Base-by-base conservation (phyloP, 2,329 filamentous ascomycete genomes). In the Arthrinium phaeospermum region DNA sequence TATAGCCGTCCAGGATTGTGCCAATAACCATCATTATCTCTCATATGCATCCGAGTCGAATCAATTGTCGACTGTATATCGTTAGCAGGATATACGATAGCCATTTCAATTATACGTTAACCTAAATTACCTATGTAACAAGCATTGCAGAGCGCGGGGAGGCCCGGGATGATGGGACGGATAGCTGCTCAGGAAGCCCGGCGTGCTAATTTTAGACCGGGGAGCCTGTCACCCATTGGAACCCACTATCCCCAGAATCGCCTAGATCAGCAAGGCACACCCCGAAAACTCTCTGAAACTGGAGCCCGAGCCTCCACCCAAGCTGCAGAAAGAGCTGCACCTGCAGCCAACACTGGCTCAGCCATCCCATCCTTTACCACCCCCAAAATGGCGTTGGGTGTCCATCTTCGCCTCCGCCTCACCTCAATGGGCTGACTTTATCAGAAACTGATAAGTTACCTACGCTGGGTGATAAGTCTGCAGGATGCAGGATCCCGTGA, bases 311-410 rank as follows among this genome's bases (percentile, higher is more conserved):
- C 27, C 53, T 49, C 46, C 46, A 49, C 46, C 19, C 46, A n/a
- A 51, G 27, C 10, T 51, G 49, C 49, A 27, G n/a, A 51, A 51
- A 51, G 10, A 4, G 22, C 3, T 27, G 49, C 34, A 14, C 30
- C 27, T 22, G 30, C 57, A 64, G 19, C 57, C 57, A 64, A 64
- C 57, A 64, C 57, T n/a, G n/a, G 19, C 53, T 61, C 53, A 34
- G 53, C 53, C 53, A 61, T 61, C 53, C 27, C 27, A 61, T 30
- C 27, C 19, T 49, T n/a, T 10, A 8, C 10, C 27, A 30, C 19
- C 46, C 46, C 46, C 46, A n/a, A 49, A 47, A 49, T n/a, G 45
- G 45, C 45, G 45, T 47, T 49, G 19, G 45, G 22, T 49, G 22
- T 49, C 8, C 6, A n/a, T 1, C 24, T 12, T 7, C 1, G 51